Percentiles rank a stretch among this genome's conserved stretches.
Evolutionary conservation across 176 grass and related monocot genomes (phyloP).

Genomic region (Phyllostachys edulis): DNA sequence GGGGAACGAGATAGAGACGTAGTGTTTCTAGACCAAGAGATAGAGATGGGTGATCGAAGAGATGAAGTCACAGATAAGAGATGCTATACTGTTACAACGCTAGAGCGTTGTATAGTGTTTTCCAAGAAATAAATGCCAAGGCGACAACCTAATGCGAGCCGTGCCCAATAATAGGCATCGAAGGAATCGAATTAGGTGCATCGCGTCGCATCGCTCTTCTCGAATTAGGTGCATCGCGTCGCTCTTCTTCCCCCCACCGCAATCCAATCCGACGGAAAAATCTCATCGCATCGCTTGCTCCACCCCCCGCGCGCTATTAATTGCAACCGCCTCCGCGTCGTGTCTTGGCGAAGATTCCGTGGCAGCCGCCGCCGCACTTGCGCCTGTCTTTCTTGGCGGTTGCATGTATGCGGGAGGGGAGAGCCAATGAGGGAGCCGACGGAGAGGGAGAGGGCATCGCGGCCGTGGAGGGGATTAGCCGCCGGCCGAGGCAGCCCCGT

Average conservation of each 20-base stretch:
- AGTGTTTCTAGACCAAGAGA: no score
- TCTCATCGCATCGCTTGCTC: neutral
- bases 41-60: no score
- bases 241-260: neutral
- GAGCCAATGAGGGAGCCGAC: conserved; percentile 26
- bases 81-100: no score
- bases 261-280: neutral
- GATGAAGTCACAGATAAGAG: neutral
- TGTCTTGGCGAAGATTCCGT: neutral
- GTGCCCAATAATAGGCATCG: conserved; percentile 32
- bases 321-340: neutral
- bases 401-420: conserved; percentile 50
- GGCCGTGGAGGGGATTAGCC: neutral
- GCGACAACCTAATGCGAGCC: conserved; percentile 1
- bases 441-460: neutral
- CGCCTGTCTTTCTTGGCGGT: conserved; percentile 24
- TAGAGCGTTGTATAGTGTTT: no score
- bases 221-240: neutral
- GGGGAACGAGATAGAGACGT: no score
- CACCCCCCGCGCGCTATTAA: neutral
- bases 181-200: conserved; percentile 2
- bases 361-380: neutral
- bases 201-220: neutral
- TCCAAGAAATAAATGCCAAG: neutral
- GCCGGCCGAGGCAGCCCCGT: conserved; percentile 11